These are phyloP conservation scores for Multifurca ochricompacta DNA, from an alignment of 768 basidiomycete genomes.

Conservation along the genomic window DNA sequence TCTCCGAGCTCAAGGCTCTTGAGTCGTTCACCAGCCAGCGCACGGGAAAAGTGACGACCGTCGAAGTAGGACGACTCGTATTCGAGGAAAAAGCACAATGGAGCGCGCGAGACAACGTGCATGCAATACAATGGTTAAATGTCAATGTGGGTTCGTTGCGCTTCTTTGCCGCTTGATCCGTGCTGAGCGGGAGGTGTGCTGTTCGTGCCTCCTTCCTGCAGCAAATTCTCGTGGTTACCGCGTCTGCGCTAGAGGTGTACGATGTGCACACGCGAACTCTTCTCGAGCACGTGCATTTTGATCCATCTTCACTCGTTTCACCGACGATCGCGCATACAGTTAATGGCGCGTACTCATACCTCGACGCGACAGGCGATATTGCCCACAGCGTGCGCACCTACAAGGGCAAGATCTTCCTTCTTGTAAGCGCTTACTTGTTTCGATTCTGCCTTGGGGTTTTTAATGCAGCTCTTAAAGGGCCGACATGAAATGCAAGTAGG, in stretches of 20 bases:
- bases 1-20: slow-evolving; percentile 51
- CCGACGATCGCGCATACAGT: slow-evolving; percentile 42
- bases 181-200: neutral
- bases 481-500: slow-evolving; percentile 67
- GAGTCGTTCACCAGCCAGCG: slow-evolving; percentile 45
- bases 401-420: slow-evolving; percentile 84
- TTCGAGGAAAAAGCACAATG: slow-evolving; percentile 56
- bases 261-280: slow-evolving; percentile 50
- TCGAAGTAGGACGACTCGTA: slow-evolving; percentile 58
- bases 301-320: slow-evolving; percentile 48
- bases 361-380: slow-evolving; percentile 45
- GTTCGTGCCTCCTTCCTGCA: slow-evolving; percentile 24
- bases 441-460: neutral
- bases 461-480: slow-evolving; percentile 36
- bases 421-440: slow-evolving; percentile 47
- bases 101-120: slow-evolving; percentile 51
- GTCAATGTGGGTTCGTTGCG: slow-evolving; percentile 58
- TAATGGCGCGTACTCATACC: slow-evolving; percentile 40
- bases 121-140: slow-evolving; percentile 85
- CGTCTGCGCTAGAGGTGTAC: slow-evolving; percentile 54
- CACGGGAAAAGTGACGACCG: slow-evolving; percentile 49
- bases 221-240: slow-evolving; percentile 65
- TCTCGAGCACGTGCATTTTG: slow-evolving; percentile 56
- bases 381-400: slow-evolving; percentile 71
- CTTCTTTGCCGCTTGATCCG: neutral